Evolutionary conservation across 768 basidiomycete genomes (phyloP), one percentile per base, ranked within the genome.

Genomic region (Russula earlei): DNA sequence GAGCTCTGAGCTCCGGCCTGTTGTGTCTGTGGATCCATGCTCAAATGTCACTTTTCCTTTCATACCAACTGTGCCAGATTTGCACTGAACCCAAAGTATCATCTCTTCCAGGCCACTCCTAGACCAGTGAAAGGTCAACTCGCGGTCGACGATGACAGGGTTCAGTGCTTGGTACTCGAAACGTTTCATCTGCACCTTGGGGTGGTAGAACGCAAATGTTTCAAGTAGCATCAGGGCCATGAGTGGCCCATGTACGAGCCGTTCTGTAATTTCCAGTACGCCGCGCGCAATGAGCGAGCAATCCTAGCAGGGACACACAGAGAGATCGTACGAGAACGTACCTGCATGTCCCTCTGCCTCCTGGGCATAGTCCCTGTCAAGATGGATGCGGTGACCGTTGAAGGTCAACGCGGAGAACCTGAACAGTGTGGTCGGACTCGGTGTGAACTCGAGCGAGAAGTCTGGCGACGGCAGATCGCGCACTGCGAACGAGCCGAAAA

Each of bases 401-500:
- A 89, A 90, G 61, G 84, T 91, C 22, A 93, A 73, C 19, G 90
- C 87, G 5, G 88, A 91, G 70, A 85, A 93, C 22, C 88, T 82
- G 72, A 93, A 93, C 20, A 92, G 72, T 0, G 85, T 88, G 9
- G 83, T 81, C 34, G 81, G 69, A 24, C 77, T 81, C 3, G 89
- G 89, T 14, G 70, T 79, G 65, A 82, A 89, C 29, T 71, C 74
- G 67, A 88, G 83, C 4, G 79, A 76, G 66, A 87, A 83, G 59
- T 83, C 78, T 24, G 74, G 67, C 4, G 64, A 57, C 12, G 82
- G 82, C 19, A 83, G 64, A 56, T 71, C 75, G 24, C 72, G 69
- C 54, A 84, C 84, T 84, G 59, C 14, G 8, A 40, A 36, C 14
- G 34, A n/a, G n/a, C n/a, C n/a, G n/a, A n/a, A n/a, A n/a, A n/a